A percentile compares a stretch with the other conserved stretches of the same genome.
Evolutionary conservation across 2,329 filamentous ascomycete species (phyloP).

Genomic region (Xylaria sp.): DNA sequence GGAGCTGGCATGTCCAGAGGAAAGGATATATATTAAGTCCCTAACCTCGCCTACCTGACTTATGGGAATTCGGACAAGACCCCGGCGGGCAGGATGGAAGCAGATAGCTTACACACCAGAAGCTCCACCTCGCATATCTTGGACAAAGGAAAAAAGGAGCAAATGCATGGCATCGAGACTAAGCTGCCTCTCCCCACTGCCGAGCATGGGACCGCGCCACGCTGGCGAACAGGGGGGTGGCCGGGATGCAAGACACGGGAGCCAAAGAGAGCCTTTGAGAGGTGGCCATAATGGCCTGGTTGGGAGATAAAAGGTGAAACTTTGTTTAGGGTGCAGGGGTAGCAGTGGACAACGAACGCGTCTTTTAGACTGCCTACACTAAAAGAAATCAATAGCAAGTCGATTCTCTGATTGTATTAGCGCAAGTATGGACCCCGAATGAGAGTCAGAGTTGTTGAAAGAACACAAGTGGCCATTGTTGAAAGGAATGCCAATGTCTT

Average conservation of each 20-base stretch:
- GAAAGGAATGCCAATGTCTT: conserved; percentile 8
- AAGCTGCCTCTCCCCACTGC: conserved; percentile 29
- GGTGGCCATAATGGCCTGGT: conserved; percentile 32
- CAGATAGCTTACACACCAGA: conserved; percentile 19
- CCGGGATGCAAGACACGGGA: conserved; percentile 33
- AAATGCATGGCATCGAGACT: conserved; percentile 25
- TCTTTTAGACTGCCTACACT: not conserved
- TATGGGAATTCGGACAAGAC: conserved; percentile 24
- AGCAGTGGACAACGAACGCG: conserved; percentile 16
- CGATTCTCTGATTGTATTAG: conserved; percentile 7
- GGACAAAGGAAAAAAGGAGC: conserved; percentile 32
- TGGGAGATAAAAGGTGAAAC: conserved; percentile 35
- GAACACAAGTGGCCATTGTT: conserved; percentile 15
- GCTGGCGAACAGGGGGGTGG: conserved; percentile 38
- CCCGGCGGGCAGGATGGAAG: conserved; percentile 5
- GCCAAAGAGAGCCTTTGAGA: conserved; percentile 42
- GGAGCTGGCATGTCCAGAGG: conserved; percentile 36
- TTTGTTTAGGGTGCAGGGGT: conserved; percentile 28
- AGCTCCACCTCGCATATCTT: conserved; percentile 28
- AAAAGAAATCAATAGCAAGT: conserved; percentile 11
- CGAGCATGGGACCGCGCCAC: conserved; percentile 34
- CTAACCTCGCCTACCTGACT: not conserved
- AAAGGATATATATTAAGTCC: conserved; percentile 46
- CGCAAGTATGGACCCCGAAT: conserved; percentile 18
- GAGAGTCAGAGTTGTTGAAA: conserved; percentile 7